Conservation (phyloP, 306 rosid genomes). For the Dalbergia cultrata region DNA sequence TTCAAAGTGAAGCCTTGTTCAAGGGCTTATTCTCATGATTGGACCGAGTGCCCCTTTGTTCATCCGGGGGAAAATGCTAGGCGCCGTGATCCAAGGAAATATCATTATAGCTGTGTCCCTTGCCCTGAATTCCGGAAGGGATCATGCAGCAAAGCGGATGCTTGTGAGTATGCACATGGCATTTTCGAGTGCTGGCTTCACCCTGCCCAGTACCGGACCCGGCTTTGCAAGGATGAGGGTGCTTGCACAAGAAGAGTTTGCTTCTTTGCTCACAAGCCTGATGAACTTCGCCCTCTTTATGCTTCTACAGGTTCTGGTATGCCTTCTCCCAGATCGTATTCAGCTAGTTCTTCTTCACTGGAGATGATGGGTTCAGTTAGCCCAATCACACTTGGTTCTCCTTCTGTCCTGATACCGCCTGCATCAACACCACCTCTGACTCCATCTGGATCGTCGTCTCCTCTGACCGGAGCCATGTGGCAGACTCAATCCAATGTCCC, state of each 20-base stretch:
- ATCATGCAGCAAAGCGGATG: slow-evolving; percentile 75
- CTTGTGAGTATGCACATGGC: slow-evolving; percentile 93
- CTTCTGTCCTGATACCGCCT: slow-evolving; percentile 62
- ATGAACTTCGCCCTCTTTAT: slow-evolving; percentile 91
- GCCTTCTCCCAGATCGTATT: slow-evolving; percentile 77
- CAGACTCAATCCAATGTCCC: slow-evolving; percentile 66
- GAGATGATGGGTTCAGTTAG: slow-evolving; percentile 71
- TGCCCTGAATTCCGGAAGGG: slow-evolving; percentile 90
- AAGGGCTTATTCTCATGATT: slow-evolving; percentile 94
- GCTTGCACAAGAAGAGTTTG: slow-evolving; percentile 82
- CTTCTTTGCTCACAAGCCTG: slow-evolving; percentile 86
- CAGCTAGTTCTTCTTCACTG: slow-evolving; percentile 49
- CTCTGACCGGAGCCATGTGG: slow-evolving; percentile 70
- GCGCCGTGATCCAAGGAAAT: slow-evolving; percentile 88
- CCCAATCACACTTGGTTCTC: slow-evolving; percentile 65
- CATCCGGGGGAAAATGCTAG: slow-evolving; percentile 95
- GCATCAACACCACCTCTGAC: slow-evolving; percentile 71
- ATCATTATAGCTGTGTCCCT: slow-evolving; percentile 87
- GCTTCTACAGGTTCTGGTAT: slow-evolving; percentile 90
- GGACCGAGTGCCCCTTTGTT: slow-evolving; percentile 96
- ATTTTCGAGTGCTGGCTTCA: slow-evolving; percentile 97
- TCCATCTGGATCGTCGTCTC: slow-evolving; percentile 74
- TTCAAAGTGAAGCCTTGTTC: slow-evolving; percentile 94
- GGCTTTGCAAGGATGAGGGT: slow-evolving; percentile 88
- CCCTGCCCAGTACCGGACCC: slow-evolving; percentile 93